These are phyloP conservation scores for Fonsecaea monophora DNA, from an alignment of 2,329 filamentous ascomycete species.

Conservation along the genomic window DNA sequence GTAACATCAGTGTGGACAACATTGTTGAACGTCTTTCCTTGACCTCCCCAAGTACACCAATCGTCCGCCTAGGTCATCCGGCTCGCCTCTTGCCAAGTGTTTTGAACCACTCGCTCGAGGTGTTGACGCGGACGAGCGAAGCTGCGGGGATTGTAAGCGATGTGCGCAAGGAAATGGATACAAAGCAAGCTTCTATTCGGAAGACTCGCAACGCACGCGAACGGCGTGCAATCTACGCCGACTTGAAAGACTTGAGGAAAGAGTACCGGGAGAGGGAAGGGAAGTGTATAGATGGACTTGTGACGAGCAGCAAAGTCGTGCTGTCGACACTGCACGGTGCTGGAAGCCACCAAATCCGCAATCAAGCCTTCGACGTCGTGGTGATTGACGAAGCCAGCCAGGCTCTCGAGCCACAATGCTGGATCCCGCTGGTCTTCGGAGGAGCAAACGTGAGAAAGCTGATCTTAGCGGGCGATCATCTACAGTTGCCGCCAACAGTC, in stretches of 20 bases:
- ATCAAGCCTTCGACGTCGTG: slow-evolving; percentile 91
- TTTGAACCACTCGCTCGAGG: slow-evolving; percentile 85
- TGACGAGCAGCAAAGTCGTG: slow-evolving; percentile 82
- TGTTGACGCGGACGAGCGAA: slow-evolving; percentile 87
- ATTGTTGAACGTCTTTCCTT: slow-evolving; percentile 85
- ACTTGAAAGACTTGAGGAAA: slow-evolving; percentile 82
- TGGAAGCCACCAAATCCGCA: slow-evolving; percentile 64
- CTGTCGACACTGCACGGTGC: slow-evolving; percentile 91
- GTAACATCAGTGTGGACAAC: slow-evolving; percentile 97
- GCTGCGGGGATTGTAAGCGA: slow-evolving; percentile 88
- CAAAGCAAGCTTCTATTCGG: slow-evolving; percentile 84
- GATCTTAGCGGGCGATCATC: slow-evolving; percentile 89
- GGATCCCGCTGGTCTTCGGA: slow-evolving; percentile 82
- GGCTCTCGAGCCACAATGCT: slow-evolving; percentile 94
- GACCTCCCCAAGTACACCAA: slow-evolving; percentile 71
- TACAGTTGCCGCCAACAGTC: slow-evolving; percentile 93
- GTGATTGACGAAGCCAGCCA: slow-evolving; percentile 97
- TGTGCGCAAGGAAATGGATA: slow-evolving; percentile 89
- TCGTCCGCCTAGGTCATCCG: slow-evolving; percentile 90
- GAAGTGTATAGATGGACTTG: slow-evolving; percentile 76
- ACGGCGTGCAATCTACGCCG: slow-evolving; percentile 78
- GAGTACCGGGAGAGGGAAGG: slow-evolving; percentile 87
- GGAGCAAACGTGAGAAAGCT: slow-evolving; percentile 65
- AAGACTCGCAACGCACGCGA: slow-evolving; percentile 85
- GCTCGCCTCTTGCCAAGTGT: slow-evolving; percentile 88